These are phyloP conservation scores for Linnemannia hyalina DNA, from an alignment of 192 early-diverging fungal species.

Conservation along the genomic window DNA sequence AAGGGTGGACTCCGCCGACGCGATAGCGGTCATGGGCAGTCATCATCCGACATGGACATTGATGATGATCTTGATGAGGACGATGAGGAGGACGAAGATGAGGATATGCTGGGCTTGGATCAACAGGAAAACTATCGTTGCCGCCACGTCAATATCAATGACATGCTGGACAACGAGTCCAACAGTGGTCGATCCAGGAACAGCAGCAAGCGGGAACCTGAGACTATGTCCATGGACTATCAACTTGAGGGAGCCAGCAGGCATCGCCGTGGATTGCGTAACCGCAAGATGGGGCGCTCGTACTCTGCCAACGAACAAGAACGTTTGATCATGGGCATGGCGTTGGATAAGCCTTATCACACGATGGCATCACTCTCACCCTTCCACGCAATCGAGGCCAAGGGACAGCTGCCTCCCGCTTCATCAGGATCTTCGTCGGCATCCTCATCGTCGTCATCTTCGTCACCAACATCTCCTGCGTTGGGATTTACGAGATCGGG, in stretches of 20 bases:
- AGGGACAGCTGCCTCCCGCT: not conserved
- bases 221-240: constrained; percentile 36
- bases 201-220: constrained; percentile 31
- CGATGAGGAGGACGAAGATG: constrained; percentile 19
- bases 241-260: constrained; percentile 11
- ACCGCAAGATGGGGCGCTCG: constrained; percentile 36
- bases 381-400: constrained; percentile 9
- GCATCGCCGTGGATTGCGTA: constrained; percentile 18
- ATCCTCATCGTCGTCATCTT: constrained; percentile 18
- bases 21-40: constrained; percentile 52
- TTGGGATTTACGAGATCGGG: constrained; percentile 4
- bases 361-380: constrained; percentile 2
- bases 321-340: constrained; percentile 43
- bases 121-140: not conserved
- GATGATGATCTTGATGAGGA: constrained; percentile 41
- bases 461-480: not conserved
- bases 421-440: constrained; percentile 25
- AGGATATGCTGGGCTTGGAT: constrained; percentile 15
- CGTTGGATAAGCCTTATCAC: constrained; percentile 26
- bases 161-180: not conserved
- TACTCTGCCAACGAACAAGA: constrained; percentile 35
- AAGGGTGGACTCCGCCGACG: constrained; percentile 54
- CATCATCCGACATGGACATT: constrained; percentile 50
- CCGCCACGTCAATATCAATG: not conserved
- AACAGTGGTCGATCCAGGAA: not conserved